phyloP scores from a whole-genome alignment of 1,139 yeast species.

The Candida gigantensis region DNA sequence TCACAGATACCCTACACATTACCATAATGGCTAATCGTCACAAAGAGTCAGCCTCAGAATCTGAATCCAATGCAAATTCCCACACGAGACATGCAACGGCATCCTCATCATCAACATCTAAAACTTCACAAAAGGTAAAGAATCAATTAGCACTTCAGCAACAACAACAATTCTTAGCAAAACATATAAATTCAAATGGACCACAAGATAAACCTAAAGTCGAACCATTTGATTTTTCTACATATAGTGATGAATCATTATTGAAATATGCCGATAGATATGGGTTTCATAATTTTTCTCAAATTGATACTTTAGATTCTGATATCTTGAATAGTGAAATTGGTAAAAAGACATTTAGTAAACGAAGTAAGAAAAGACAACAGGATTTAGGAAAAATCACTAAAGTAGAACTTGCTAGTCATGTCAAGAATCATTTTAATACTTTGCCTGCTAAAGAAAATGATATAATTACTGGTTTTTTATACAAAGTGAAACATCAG shows the following conservation, averaged over 20 bases:
- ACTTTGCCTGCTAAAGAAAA: slow-evolving; percentile 68
- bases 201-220: slow-evolving; percentile 52
- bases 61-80: slow-evolving; percentile 28
- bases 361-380: slow-evolving; percentile 27
- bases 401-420: slow-evolving; percentile 55
- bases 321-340: slow-evolving; percentile 60
- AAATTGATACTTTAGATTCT: slow-evolving; percentile 57
- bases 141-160: slow-evolving; percentile 59
- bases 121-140: slow-evolving; percentile 54
- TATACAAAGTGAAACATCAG: slow-evolving; percentile 72
- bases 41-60: slow-evolving; percentile 46
- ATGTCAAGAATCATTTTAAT: slow-evolving; percentile 63
- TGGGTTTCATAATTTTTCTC: slow-evolving; percentile 44
- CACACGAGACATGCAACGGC: slow-evolving; percentile 8
- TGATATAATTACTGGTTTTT: slow-evolving; percentile 75
- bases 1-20: too few relatives aligned
- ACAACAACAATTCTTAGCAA: slow-evolving; percentile 58
- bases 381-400: slow-evolving; percentile 36
- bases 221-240: slow-evolving; percentile 62
- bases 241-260: slow-evolving; percentile 53
- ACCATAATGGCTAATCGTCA: slow-evolving; percentile 11
- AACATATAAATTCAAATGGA: slow-evolving; percentile 65
- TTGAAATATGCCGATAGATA: slow-evolving; percentile 60
- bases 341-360: slow-evolving; percentile 62
- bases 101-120: slow-evolving; percentile 19